phyloP scores from a whole-genome alignment of 306 rosid species.

The Quercus engelmannii region DNA sequence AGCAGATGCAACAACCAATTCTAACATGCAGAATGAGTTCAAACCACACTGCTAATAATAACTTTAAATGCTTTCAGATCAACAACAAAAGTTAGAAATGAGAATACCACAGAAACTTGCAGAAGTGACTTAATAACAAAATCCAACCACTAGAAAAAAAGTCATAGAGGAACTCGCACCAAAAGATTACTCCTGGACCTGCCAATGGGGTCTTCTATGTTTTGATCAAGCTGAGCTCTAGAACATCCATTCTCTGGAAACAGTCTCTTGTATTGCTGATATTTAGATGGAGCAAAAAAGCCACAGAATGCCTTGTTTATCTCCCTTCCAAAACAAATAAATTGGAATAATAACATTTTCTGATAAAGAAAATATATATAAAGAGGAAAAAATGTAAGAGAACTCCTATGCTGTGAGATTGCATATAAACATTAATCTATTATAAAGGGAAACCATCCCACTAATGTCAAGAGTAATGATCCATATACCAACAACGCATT shows the following conservation, averaged over 20 bases:
- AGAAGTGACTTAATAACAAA: conserved; percentile 10
- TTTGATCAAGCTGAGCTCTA: conserved; percentile 6
- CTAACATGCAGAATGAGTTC: not conserved
- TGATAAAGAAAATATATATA: not conserved
- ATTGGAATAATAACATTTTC: conserved; percentile 12
- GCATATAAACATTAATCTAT: not conserved
- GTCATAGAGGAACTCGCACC: conserved; percentile 14
- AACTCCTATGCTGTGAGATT: not conserved
- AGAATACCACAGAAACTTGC: conserved; percentile 2
- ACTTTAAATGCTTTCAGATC: not conserved
- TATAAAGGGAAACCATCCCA: not conserved
- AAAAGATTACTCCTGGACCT: not conserved
- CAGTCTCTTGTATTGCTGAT: conserved; percentile 34
- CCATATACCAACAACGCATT: not conserved
- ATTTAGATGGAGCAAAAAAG: conserved; percentile 49
- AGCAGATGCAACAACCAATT: conserved; percentile 7
- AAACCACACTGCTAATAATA: not conserved
- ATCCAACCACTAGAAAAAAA: conserved; percentile 23
- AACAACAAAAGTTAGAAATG: conserved; percentile 1
- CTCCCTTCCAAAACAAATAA: conserved; percentile 65
- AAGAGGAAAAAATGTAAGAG: not conserved
- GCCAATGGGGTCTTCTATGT: conserved; percentile 8
- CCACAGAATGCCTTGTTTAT: conserved; percentile 89
- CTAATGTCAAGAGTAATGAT: not conserved
- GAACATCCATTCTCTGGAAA: conserved; percentile 33